Evolutionary conservation across 179 eudicot genomes (phyloP), one percentile per base, ranked within the genome.

Genomic region (Vitellaria paradoxa): DNA sequence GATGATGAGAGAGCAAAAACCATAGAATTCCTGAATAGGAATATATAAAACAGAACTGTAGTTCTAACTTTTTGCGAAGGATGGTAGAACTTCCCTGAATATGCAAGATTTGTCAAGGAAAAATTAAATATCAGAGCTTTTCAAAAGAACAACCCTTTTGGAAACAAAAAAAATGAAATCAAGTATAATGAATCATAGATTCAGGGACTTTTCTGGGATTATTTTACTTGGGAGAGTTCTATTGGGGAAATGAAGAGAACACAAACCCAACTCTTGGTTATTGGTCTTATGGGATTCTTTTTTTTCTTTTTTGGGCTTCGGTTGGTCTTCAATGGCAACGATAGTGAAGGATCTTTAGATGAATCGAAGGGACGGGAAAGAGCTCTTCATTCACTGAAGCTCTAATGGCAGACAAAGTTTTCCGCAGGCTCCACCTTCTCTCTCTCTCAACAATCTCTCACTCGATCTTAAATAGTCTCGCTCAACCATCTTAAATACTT

Each of bases 341-440:
- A 68, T 60, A 73, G 79, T 57, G 69, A 65, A 3, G 68, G 68
- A 42, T 79, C 81, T n/a, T 65, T 37, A 52, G 30, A 73, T 57
- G 61, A 68, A 80, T 65, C 30, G 30, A 61, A 81, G 57, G 72
- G 47, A 75, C 18, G 80, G 78, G 69, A 65, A 82, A 73, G 69
- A 79, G n/a, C n/a, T n/a, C n/a, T n/a, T n/a, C n/a, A n/a, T n/a
- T n/a, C n/a, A 82, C 47, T 83, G 88, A 87, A 87, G 87, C 82
- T 85, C 49, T 78, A 86, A 90, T 89, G 92, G 94, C 92, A 89
- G 94, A 90, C 94, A 83, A 88, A 77, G 89, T 91, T 89, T 88
- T 92, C 82, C 73, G 72, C 73, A 71, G 69, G 73, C 68, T 75
- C 66, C 82, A 70, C 17, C 26, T 56, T 23, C 55, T 67, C 81